Base-by-base conservation (phyloP, 768 basidiomycete genomes). In the Chiua virens region DNA sequence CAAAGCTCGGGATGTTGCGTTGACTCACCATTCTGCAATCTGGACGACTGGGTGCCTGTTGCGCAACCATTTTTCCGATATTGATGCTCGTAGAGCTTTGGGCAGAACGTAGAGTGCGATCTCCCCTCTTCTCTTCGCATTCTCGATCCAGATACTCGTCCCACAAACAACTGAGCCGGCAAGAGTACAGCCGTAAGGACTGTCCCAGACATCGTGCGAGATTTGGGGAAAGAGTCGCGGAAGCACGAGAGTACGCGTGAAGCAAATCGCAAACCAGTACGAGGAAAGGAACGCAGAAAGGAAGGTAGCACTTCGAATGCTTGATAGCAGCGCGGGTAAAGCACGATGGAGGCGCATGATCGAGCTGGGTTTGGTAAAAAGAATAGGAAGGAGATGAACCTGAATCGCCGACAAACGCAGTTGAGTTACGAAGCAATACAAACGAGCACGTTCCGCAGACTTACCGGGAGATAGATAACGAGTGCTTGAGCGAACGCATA, bases 101-200 rank as follows among this genome's bases (percentile, higher is more conserved):
- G 89, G 88, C 5, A 91, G 71, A 46, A 90, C 89, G 59, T 91
- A 91, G 27, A 91, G 64, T 0, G 87, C 83, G 72, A 92, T 87
- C 69, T 92, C 89, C 5, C 87, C 87, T 46, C 89, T 72, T 55
- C 89, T 71, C 48, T 74, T 72, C 3, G 82, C 83, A 52, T 85
- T 82, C 62, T 92, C 89, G 23, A 91, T 78, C 81, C 83, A 89
- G 38, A 92, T 89, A 48, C 87, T 89, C 49, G 77, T 72, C 5
- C 89, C 89, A 54, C 89, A 91, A 17, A 77, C 69, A 38, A 92
- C 64, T 53, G 85, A 86, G 20, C 86, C 89, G 4, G 73, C 77
- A 52, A 90, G 67, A 27, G 85, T 69, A 53, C 85, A 79, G 1
- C 89, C 89, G 50, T 75, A 77, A 1, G 89, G 85, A 0, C 89